Percentiles rank a stretch among this genome's conserved stretches.
Conservation (phyloP, 2,329 filamentous ascomycete species). For the Microcyclospora tardicrescens region DNA sequence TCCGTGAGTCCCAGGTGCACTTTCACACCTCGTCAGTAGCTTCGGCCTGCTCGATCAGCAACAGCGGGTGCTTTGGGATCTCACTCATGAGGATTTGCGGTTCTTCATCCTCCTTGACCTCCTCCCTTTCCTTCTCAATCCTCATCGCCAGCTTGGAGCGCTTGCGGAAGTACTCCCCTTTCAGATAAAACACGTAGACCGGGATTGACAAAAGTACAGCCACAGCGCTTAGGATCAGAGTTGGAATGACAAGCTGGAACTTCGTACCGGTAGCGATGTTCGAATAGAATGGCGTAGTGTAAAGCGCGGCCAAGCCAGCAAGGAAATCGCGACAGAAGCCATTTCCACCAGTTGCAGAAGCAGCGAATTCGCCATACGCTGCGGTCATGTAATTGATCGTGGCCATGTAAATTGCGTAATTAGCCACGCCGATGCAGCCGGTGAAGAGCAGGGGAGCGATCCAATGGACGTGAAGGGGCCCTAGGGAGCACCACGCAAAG, state of each 20-base stretch:
- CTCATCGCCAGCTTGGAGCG: conserved; percentile 37
- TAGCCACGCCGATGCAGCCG: conserved; percentile 56
- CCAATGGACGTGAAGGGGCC: conserved; percentile 49
- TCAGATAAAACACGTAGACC: conserved; percentile 42
- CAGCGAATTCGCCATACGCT: conserved; percentile 59
- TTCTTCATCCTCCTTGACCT: conserved; percentile 6
- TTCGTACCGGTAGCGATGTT: conserved; percentile 14
- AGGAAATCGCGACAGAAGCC: conserved; percentile 62
- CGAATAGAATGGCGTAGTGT: conserved; percentile 42
- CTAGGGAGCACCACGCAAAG: conserved; percentile 56
- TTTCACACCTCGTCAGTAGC: too few species aligned
- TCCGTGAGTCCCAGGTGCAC: too few species aligned
- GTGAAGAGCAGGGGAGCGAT: conserved; percentile 54
- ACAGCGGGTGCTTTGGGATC: too few species aligned
- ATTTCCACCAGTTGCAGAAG: conserved; percentile 63
- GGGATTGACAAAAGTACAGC: conserved; percentile 39
- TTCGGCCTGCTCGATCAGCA: too few species aligned
- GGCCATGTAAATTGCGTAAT: conserved; percentile 29
- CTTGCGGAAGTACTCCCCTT: conserved; percentile 29
- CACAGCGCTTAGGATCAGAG: conserved; percentile 40
- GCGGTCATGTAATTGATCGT: conserved; percentile 52
- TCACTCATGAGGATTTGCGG: too few species aligned
- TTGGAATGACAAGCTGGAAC: conserved; percentile 33
- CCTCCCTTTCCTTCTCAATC: conserved; percentile 21
- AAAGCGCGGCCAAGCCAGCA: conserved; percentile 57